Evolutionary conservation across 805 yeast species (phyloP).

Genomic region (Candida silvatica): DNA sequence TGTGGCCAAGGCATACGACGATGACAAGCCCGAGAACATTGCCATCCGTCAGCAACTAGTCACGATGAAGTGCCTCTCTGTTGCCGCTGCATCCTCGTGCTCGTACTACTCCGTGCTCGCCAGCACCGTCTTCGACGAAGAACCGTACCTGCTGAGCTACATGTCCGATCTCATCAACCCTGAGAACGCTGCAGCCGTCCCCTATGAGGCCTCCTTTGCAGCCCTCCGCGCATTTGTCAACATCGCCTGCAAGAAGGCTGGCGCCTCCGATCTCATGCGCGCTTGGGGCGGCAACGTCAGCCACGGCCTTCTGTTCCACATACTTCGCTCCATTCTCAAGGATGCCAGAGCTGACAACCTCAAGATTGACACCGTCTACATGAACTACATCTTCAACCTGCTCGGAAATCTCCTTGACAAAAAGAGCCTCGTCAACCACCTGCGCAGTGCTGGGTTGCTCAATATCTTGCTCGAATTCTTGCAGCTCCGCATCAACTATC

Average conservation of each 20-base stretch:
- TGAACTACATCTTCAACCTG: conserved; percentile 44
- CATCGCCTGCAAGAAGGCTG: conserved; percentile 54
- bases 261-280: conserved; percentile 71
- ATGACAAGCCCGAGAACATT: conserved; percentile 41
- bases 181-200: conserved; percentile 36
- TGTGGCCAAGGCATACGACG: conserved; percentile 65
- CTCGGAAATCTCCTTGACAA: conserved; percentile 54
- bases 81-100: conserved; percentile 54
- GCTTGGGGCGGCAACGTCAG: conserved; percentile 79
- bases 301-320: conserved; percentile 75
- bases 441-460: conserved; percentile 71
- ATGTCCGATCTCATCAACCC: conserved; percentile 69
- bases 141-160: conserved; percentile 60
- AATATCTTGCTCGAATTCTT: conserved; percentile 57
- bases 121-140: conserved; percentile 59
- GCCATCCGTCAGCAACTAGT: conserved; percentile 50
- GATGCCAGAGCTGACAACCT: conserved; percentile 28
- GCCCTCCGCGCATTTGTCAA: conserved; percentile 64
- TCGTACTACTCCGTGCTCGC: conserved; percentile 51
- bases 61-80: conserved; percentile 55
- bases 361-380: conserved; percentile 16
- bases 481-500: conserved; percentile 37
- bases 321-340: conserved; percentile 54
- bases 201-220: conserved; percentile 44
- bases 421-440: conserved; percentile 42